A percentile compares a stretch with the other conserved stretches of the same genome.
These are phyloP conservation scores for Penicillium nordicum DNA, from an alignment of 2,329 filamentous ascomycete genomes.

Conservation along the genomic window DNA sequence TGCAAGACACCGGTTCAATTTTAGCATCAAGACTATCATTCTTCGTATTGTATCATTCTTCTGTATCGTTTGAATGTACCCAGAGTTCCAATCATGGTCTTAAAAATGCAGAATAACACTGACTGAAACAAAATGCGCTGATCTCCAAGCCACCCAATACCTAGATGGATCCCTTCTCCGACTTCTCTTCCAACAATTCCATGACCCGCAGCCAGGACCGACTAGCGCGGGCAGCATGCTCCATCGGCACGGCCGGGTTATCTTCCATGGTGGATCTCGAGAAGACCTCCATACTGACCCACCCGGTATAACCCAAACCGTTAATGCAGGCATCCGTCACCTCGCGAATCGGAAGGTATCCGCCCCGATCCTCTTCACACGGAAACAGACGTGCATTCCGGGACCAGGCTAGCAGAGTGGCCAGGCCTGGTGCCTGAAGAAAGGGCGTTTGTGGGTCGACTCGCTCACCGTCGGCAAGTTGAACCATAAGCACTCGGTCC, in stretches of 20 bases:
- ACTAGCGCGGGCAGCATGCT: constrained; percentile 50
- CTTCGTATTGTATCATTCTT: neutral
- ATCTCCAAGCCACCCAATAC: neutral
- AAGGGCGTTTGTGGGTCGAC: constrained; percentile 54
- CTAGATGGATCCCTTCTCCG: neutral
- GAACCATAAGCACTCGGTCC: constrained; percentile 67
- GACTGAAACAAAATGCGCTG: neutral
- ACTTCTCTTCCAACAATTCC: constrained; percentile 6
- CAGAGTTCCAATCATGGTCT: neutral
- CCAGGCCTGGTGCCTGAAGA: constrained; percentile 56
- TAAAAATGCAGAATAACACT: neutral
- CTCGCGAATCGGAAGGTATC: constrained; percentile 62
- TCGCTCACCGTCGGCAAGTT: constrained; percentile 69
- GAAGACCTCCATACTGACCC: constrained; percentile 69
- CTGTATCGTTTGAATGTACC: neutral
- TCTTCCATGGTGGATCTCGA: constrained; percentile 54
- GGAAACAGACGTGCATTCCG: constrained; percentile 69
- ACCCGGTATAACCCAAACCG: constrained; percentile 60
- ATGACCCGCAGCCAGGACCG: constrained; percentile 19
- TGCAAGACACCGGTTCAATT: neutral
- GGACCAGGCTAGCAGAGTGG: constrained; percentile 69
- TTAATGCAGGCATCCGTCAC: constrained; percentile 61
- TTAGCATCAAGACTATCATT: neutral
- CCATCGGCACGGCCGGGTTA: constrained; percentile 52
- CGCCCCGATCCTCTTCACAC: constrained; percentile 58